Percentiles rank a stretch among this genome's conserved stretches.
Conservation (phyloP, 495 filamentous ascomycete species). For the Polyplosphaeria fusca region DNA sequence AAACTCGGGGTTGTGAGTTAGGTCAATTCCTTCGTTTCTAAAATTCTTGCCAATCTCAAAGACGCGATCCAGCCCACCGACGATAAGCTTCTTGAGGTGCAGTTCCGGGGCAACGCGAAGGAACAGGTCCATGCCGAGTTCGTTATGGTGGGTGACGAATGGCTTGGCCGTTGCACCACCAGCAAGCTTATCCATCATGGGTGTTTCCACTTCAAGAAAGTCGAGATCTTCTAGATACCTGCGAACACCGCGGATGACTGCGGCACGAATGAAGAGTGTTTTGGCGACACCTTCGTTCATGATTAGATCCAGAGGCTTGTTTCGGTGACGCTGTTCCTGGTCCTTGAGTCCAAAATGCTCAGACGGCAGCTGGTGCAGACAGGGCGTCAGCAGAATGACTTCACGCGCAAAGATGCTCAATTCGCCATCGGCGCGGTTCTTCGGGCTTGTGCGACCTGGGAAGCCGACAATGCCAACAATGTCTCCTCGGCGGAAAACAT, state of each 20-base stretch:
- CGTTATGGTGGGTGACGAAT: slow-evolving; percentile 93
- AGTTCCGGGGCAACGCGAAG: slow-evolving; percentile 94
- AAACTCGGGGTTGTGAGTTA: slow-evolving; percentile 98
- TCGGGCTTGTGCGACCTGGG: slow-evolving; percentile 84
- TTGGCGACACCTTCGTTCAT: slow-evolving; percentile 82
- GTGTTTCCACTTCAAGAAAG: slow-evolving; percentile 95
- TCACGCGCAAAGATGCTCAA: slow-evolving; percentile 90
- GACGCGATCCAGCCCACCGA: slow-evolving; percentile 86
- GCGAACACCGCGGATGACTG: slow-evolving; percentile 81
- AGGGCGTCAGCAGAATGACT: slow-evolving; percentile 80
- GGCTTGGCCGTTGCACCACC: slow-evolving; percentile 96
- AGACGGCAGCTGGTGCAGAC: slow-evolving; percentile 87
- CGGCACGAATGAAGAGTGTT: slow-evolving; percentile 76
- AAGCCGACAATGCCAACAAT: slow-evolving; percentile 86
- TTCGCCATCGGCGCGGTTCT: slow-evolving; percentile 80
- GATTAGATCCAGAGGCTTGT: slow-evolving; percentile 91
- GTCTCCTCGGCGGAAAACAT: slow-evolving; percentile 84
- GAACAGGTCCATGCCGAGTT: slow-evolving; percentile 81
- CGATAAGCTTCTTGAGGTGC: slow-evolving; percentile 92
- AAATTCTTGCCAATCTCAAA: slow-evolving; percentile 92
- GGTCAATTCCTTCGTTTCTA: slow-evolving; percentile 92
- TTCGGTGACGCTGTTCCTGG: slow-evolving; percentile 84
- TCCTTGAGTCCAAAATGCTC: slow-evolving; percentile 94
- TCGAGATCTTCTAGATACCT: slow-evolving; percentile 79
- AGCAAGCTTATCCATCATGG: slow-evolving; percentile 94